A percentile compares a stretch with the other conserved stretches of the same genome.
Conservation (phyloP, 129 eudicot species). For the Artemisia annua region DNA sequence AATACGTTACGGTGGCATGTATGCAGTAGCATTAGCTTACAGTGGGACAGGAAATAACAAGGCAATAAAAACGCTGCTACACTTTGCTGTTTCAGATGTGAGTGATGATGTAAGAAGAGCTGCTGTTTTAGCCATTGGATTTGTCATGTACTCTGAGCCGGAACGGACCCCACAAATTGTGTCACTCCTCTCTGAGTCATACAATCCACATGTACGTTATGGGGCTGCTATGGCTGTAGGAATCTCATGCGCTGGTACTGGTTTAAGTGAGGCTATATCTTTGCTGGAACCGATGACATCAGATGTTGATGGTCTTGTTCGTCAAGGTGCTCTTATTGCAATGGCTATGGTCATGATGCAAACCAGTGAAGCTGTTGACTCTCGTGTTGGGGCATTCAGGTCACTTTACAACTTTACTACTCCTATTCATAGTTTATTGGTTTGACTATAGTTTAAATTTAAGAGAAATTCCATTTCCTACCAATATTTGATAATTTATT, state of each 20-base stretch:
- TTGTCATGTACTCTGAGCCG: conserved; percentile 90
- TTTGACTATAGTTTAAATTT: too few species aligned
- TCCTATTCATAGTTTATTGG: neutral
- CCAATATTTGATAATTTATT: too few species aligned
- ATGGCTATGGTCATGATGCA: conserved; percentile 99
- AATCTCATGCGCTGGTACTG: conserved; percentile 98
- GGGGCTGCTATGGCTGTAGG: conserved; percentile 99
- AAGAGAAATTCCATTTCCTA: neutral
- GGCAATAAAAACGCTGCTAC: conserved; percentile 86
- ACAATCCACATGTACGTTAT: conserved; percentile 98
- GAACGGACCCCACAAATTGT: conserved; percentile 95
- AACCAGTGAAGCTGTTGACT: conserved; percentile 92
- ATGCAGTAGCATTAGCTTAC: conserved; percentile 93
- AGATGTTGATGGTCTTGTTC: conserved; percentile 93
- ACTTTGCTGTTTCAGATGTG: conserved; percentile 95
- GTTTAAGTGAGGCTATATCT: conserved; percentile 94
- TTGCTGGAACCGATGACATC: conserved; percentile 93
- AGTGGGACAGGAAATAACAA: conserved; percentile 92
- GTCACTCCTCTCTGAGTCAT: conserved; percentile 82
- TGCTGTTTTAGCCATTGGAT: conserved; percentile 95
- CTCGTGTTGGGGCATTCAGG: conserved; percentile 98
- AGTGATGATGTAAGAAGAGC: conserved; percentile 96
- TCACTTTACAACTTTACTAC: conserved; percentile 6
- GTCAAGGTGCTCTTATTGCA: conserved; percentile 98
- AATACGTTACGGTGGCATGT: conserved; percentile 93